These are phyloP conservation scores for Pythium folliculosum DNA, from an alignment of 352 stramenopile genomes.

Conservation along the genomic window DNA sequence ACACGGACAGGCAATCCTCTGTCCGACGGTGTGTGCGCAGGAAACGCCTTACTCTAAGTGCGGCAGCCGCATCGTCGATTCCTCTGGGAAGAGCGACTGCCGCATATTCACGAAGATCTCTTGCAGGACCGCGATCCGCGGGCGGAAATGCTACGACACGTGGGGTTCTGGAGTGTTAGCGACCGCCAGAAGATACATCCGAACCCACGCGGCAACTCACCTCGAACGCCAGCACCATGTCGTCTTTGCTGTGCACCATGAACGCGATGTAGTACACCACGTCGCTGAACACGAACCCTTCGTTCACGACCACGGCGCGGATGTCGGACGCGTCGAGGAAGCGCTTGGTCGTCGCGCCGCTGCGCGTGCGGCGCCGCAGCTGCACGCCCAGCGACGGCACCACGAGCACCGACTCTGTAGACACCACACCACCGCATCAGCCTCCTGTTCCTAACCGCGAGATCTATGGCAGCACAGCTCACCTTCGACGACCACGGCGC, in stretches of 20 bases:
- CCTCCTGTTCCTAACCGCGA: too few relatives aligned
- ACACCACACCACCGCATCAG: not conserved
- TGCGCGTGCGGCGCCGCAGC: slow-evolving; percentile 58
- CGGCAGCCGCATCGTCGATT: slow-evolving; percentile 50
- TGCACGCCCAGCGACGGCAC: slow-evolving; percentile 76
- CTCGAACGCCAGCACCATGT: slow-evolving; percentile 82
- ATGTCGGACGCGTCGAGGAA: slow-evolving; percentile 55
- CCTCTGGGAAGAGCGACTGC: slow-evolving; percentile 55
- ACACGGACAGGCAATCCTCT: not conserved
- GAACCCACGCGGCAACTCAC: slow-evolving; percentile 22
- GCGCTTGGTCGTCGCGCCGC: slow-evolving; percentile 37
- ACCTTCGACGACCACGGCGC: slow-evolving; percentile 33
- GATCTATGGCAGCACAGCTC: not conserved
- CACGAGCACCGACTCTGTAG: slow-evolving; percentile 72
- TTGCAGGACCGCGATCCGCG: slow-evolving; percentile 63
- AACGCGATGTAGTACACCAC: slow-evolving; percentile 85
- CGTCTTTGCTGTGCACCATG: slow-evolving; percentile 60
- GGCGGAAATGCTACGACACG: slow-evolving; percentile 57
- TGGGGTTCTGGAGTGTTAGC: not conserved
- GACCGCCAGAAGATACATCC: not conserved
- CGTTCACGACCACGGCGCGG: slow-evolving; percentile 76
- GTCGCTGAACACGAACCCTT: slow-evolving; percentile 76
- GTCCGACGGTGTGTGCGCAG: not conserved
- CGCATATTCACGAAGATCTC: slow-evolving; percentile 70
- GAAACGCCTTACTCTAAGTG: slow-evolving; percentile 9